Conservation (phyloP, 768 basidiomycete genomes). For the Rhodotorula sphaerocarpa region DNA sequence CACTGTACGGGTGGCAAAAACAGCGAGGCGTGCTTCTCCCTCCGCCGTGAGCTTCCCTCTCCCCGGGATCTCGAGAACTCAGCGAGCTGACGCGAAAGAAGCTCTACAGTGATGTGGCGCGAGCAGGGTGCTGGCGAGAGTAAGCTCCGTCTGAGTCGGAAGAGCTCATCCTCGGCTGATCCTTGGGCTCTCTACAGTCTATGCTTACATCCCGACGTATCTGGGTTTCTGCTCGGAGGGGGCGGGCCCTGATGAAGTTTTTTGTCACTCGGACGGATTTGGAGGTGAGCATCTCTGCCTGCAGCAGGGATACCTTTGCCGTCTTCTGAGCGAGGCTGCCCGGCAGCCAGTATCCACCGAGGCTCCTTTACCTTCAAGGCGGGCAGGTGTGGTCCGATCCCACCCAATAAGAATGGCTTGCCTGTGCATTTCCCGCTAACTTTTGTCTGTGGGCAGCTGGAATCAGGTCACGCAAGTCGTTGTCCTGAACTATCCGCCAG, state of each 20-base stretch:
- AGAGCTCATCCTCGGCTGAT: background rate
- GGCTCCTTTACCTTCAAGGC: slow-evolving; percentile 9
- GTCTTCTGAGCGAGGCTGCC: no score
- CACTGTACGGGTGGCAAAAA: background rate
- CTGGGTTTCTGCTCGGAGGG: background rate
- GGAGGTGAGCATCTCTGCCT: background rate
- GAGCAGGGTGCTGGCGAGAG: background rate
- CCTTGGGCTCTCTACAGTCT: background rate
- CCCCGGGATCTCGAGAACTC: no score
- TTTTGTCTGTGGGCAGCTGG: background rate
- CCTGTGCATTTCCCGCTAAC: background rate
- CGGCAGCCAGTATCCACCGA: slow-evolving; percentile 15
- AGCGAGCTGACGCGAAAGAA: background rate
- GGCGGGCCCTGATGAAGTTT: background rate
- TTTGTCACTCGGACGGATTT: background rate
- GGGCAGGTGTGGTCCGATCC: slow-evolving; percentile 7
- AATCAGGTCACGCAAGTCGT: slow-evolving; percentile 17
- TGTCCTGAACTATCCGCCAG: slow-evolving; percentile 11
- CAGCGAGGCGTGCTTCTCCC: slow-evolving; percentile 1
- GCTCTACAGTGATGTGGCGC: slow-evolving; percentile 8
- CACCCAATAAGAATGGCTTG: no score
- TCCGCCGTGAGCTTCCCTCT: background rate
- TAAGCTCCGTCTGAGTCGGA: background rate
- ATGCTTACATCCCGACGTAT: slow-evolving; percentile 14
- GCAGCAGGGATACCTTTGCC: background rate